Evolutionary conservation across 345 rosid genomes (phyloP), one percentile per base, ranked within the genome.

Genomic region (Eucalyptus melliodora): DNA sequence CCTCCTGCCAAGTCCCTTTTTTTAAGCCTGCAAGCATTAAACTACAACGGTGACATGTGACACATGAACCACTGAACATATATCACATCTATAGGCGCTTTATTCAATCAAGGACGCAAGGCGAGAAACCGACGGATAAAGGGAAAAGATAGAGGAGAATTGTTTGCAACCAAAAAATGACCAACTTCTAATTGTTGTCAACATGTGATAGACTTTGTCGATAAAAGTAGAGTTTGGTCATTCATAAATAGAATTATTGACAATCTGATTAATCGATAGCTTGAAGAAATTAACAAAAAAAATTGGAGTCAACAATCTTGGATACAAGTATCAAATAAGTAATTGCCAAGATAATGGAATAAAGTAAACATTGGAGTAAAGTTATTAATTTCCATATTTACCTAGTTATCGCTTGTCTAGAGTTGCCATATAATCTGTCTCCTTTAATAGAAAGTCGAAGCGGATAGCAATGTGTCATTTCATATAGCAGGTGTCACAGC

Each of bases 161-260:
- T 56, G 62, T 56, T 56, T 56, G 30, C 62, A 24, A n/a, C 37
- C 19, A 65, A 12, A 65, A 65, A 65, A 65, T 65, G 59, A n/a
- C 37, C 19, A 65, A 65, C 72, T 65, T 65, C 5, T 7, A 15
- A 14, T 65, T 15, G 7, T 65, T 7, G 34, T n/a, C 34, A 0
- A 65, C 17, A n/a, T n/a, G 37, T 30, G 37, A n/a, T 15, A 30
- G 34, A 65, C 5, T n/a, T n/a, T 14, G 10, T 65, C 5, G 3
- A 30, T 60, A 16, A 30, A n/a, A 65, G 9, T 30, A 4, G 3
- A 65, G 9, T 65, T 30, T n/a, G 2, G 16, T 65, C 5, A n/a
- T 65, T 65, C 4, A n/a, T n/a, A 16, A 65, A n/a, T 0, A 65
- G 1, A 13, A 65, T 0, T 30, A n/a, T 65, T 15, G 34, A n/a